phyloP scores from a whole-genome alignment of 305 asterid species.

The Caryopteris hybrid region DNA sequence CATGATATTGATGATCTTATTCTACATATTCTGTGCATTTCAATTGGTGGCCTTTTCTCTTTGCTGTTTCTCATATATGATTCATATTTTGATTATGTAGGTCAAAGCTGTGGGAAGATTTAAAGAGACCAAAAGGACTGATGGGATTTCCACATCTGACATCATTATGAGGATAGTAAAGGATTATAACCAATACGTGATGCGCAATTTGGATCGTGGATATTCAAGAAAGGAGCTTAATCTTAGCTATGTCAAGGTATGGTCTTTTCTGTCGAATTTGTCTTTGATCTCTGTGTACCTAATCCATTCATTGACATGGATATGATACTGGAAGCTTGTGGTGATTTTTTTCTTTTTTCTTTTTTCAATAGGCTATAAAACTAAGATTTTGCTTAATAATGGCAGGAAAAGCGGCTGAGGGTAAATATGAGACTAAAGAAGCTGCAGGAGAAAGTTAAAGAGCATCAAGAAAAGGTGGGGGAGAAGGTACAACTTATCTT shows the following conservation, averaged over 20 bases:
- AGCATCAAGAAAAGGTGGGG: constrained; percentile 71
- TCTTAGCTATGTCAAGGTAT: constrained; percentile 58
- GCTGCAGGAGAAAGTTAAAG: constrained; percentile 65
- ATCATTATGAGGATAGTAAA: constrained; percentile 67
- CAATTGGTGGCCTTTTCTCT: neutral
- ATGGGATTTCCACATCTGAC: constrained; percentile 68
- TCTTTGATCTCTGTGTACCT: neutral
- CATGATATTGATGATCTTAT: neutral
- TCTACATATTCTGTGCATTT: neutral
- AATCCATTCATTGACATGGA: neutral
- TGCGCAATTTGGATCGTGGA: constrained; percentile 80
- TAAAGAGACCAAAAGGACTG: constrained; percentile 63
- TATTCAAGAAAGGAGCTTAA: constrained; percentile 65
- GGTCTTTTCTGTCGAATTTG: neutral
- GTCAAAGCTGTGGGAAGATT: constrained; percentile 62
- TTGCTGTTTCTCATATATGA: neutral
- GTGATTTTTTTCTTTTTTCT: neutral
- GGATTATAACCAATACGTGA: constrained; percentile 62
- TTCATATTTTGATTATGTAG: constrained; percentile 24
- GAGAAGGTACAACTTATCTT: constrained; percentile 44
- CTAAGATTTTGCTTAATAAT: constrained; percentile 9
- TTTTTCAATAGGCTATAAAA: neutral
- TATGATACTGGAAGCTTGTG: neutral
- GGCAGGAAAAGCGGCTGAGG: constrained; percentile 60
- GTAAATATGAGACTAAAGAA: constrained; percentile 61